Evolutionary conservation across 2,329 filamentous ascomycete genomes (phyloP), one percentile per base, ranked within the genome.

Genomic region (Blastomyces parvus): DNA sequence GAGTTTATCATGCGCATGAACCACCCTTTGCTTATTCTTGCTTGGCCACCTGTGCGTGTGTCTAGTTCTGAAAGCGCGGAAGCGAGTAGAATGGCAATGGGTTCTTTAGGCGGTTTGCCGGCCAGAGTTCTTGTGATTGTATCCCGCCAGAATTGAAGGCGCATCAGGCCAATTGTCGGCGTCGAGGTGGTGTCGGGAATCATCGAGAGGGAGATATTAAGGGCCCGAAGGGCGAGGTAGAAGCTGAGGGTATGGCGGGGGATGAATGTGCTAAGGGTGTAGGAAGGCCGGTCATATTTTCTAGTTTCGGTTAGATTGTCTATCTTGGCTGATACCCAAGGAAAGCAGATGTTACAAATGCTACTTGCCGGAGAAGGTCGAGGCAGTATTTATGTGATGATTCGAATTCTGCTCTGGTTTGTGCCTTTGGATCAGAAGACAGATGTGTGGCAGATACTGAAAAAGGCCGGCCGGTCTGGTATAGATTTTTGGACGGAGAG

Each of bases 91-190:
- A 96, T 84, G 64, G 92, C 93, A 52, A 97, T 90, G 27, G 94
- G 94, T 74, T 99, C 92, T 71, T 91, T 90, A 1, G 92, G 91
- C 0, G 94, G 92, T 0, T 81, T 80, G 40, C 88, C 89, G 1
- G 88, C 82, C 65, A 97, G 88, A 1, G 90, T 88, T 65, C 88
- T 87, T 62, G 88, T 84, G 60, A 99, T 80, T 4, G 90, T 86
- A 69, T 97, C 92, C 59, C 90, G 86, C 90, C 94, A 97, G 80
- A 97, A 97, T 74, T 96, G 90, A 76, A 96, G 88, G 67, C 94
- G 91, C 82, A 97, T 86, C 61, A 87, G 82, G 59, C 91, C 93
- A 65, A 97, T 89, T 3, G 88, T 88, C n/a, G 89, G 86, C 65
- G 89, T 94, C 57, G 90, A 94, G 25, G 94, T 92, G 14, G 89